phyloP scores from a whole-genome alignment of 768 basidiomycete species.

The Lanmaoa pseudosensibilis region DNA sequence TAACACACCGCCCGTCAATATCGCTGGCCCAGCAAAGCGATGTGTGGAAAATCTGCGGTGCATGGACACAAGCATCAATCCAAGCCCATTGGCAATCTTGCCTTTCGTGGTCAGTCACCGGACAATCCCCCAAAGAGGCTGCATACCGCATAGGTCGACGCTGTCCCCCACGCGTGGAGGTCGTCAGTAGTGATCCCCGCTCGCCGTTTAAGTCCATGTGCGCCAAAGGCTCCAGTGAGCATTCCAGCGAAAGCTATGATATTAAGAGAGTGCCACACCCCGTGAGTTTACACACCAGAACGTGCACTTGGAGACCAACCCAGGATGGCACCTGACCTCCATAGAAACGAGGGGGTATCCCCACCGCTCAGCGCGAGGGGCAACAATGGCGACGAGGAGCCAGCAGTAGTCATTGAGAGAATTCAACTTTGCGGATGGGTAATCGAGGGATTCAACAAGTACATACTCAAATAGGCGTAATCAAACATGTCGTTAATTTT shows the following conservation, averaged over 20 bases:
- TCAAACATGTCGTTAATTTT: conserved; percentile 3
- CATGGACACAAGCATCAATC: conserved; percentile 57
- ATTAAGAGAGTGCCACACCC: neutral
- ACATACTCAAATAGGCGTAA: conserved; percentile 17
- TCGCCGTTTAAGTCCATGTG: conserved; percentile 56
- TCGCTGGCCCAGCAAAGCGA: conserved; percentile 67
- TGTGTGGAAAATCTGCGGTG: conserved; percentile 61
- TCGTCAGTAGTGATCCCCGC: conserved; percentile 50
- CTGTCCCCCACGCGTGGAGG: conserved; percentile 61
- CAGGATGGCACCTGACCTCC: conserved; percentile 45
- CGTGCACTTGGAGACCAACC: conserved; percentile 29
- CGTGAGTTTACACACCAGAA: neutral
- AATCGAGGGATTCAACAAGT: neutral
- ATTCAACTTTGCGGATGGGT: neutral
- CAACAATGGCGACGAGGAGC: conserved; percentile 34
- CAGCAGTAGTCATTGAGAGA: conserved; percentile 20
- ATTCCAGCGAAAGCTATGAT: conserved; percentile 49
- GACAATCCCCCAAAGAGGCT: neutral
- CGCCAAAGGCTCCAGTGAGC: conserved; percentile 65
- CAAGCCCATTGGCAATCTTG: conserved; percentile 71
- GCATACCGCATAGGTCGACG: conserved; percentile 61
- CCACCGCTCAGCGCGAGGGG: conserved; percentile 7
- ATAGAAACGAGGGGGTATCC: conserved; percentile 32
- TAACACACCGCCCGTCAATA: conserved; percentile 52
- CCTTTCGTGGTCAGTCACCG: conserved; percentile 7